Base-by-base conservation (phyloP, 331 rosid genomes). In the Acacia concinna region DNA sequence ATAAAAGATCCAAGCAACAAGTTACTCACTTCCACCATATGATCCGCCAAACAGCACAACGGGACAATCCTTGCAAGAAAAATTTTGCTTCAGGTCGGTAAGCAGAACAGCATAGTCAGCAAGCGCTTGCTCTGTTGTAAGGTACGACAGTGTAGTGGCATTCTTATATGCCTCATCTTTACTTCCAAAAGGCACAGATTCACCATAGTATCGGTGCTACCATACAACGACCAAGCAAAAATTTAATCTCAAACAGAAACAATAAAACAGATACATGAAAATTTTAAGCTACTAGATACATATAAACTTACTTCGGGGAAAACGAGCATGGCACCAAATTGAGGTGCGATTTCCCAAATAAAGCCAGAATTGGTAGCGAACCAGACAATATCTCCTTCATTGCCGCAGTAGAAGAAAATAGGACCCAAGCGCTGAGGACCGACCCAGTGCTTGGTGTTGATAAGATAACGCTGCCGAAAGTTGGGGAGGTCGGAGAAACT, bases 21-120 rank as follows among this genome's bases (percentile, higher is more conserved):
- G 37, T 59, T n/a, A 63, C 89, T 86, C 79, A 93, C 97, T 93
- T 91, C 98, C 98, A 51, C 98, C 98, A 20, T 93, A 93, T 4
- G 98, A 93, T 77, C 98, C 98, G 40, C 98, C 98, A 60, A 93
- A 93, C 68, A 93, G 85, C 25, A 93, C 96, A 68, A 91, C 96
- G 2, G 98, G 98, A 78, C 88, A 88, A 65, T 73, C 87, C 54
- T 63, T 74, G 6, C 97, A 93, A 5, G 89, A 87, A 4, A 81
- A 79, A 69, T 91, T 87, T 8, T 81, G 84, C 86, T 93, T 93
- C 7, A 93, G 84, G 62, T 86, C 87, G 11, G 86, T 82, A 64
- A 91, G 12, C 47, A 93, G 83, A 71, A 93, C 89, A 21, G 98
- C 80, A 46, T 87, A 91, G 72, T 93, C 98, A 3, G 94, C 96